A percentile compares a stretch with the other conserved stretches of the same genome.
These are phyloP conservation scores for Haberlea rhodopensis DNA, from an alignment of 257 asterid genomes.

Conservation along the genomic window DNA sequence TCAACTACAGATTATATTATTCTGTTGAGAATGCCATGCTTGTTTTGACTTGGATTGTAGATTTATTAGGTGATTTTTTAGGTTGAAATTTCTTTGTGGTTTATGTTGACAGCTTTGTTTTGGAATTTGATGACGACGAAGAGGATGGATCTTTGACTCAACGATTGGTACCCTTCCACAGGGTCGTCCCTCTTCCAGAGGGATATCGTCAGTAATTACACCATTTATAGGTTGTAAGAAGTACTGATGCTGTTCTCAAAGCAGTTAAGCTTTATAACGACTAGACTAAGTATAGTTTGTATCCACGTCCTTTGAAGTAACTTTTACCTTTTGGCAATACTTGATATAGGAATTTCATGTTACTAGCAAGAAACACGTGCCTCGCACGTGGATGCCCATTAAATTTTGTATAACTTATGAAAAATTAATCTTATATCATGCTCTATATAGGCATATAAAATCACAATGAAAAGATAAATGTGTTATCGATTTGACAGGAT, in stretches of 20 bases:
- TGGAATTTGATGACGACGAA: constrained; percentile 94
- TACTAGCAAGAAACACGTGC: no score
- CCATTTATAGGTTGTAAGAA: constrained; percentile 21
- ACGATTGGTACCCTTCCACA: constrained; percentile 76
- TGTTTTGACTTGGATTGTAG: neutral
- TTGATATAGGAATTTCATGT: neutral
- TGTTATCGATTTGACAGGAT: no score
- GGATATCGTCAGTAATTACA: constrained; percentile 64
- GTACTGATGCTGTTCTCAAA: neutral
- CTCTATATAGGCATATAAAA: no score
- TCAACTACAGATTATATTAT: neutral
- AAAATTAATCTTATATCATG: no score
- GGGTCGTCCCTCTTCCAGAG: constrained; percentile 89
- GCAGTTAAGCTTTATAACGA: neutral
- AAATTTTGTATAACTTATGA: no score
- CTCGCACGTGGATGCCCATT: no score
- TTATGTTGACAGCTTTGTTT: constrained; percentile 53
- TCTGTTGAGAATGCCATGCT: neutral
- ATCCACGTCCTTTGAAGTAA: neutral
- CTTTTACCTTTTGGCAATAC: neutral
- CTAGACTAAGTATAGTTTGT: neutral
- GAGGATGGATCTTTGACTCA: constrained; percentile 90
- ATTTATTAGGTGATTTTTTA: neutral
- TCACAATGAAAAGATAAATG: no score
- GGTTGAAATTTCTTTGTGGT: constrained; percentile 3